Evolutionary conservation across 1,284 basidiomycete species (phyloP).

Genomic region (Lentinus polychrous): DNA sequence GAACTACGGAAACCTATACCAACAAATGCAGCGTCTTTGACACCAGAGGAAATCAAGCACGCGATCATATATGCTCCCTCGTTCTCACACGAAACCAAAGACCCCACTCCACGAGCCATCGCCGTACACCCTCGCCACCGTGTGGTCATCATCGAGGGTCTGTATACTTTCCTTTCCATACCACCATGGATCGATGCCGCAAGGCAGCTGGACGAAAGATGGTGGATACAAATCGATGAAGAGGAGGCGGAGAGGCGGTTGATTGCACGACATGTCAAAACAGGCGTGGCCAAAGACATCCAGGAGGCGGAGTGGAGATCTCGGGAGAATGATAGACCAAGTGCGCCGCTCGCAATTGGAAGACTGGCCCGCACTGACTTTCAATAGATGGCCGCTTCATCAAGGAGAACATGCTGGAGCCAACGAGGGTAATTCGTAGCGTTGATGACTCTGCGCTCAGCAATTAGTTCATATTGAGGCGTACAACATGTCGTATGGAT

Average conservation of each 20-base stretch:
- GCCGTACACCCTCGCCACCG: conserved; percentile 57
- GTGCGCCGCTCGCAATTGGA: conserved; percentile 34
- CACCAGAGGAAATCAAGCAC: background rate
- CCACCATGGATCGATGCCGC: conserved; percentile 71
- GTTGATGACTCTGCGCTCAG: conserved; percentile 33
- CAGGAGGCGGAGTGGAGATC: conserved; percentile 68
- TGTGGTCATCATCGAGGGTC: conserved; percentile 79
- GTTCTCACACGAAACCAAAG: conserved; percentile 69
- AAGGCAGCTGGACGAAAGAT: conserved; percentile 66
- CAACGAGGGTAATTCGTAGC: conserved; percentile 48
- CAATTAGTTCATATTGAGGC: background rate
- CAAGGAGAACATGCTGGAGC: conserved; percentile 46
- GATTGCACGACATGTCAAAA: conserved; percentile 67
- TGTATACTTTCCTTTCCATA: conserved; percentile 75
- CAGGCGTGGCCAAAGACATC: conserved; percentile 62
- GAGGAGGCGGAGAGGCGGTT: conserved; percentile 59
- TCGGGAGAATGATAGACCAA: conserved; percentile 70
- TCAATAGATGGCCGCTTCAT: conserved; percentile 49
- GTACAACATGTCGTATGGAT: background rate
- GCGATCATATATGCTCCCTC: conserved; percentile 54
- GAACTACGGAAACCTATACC: conserved; percentile 38
- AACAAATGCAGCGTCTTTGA: conserved; percentile 4
- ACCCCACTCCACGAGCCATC: conserved; percentile 50
- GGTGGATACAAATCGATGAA: conserved; percentile 65
- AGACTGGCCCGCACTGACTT: background rate